Evolutionary conservation across 768 basidiomycete species (phyloP).

Genomic region (Solioccasus polychromus): DNA sequence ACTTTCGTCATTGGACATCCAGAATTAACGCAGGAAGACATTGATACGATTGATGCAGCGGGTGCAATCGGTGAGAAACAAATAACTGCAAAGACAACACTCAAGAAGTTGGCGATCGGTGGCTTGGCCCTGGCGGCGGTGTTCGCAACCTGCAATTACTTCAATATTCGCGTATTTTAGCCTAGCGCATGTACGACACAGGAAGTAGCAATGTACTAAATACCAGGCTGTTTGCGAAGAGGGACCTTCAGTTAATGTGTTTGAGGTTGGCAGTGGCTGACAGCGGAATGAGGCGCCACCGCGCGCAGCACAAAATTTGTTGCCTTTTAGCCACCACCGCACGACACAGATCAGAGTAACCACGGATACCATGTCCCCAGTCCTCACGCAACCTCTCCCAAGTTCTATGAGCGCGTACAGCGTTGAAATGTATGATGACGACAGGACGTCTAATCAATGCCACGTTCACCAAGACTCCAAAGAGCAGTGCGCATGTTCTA

Average conservation of each 20-base stretch:
- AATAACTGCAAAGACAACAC: too few species aligned
- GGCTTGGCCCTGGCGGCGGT: slow-evolving; percentile 7
- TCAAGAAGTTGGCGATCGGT: background rate
- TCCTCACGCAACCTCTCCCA: slow-evolving; percentile 27
- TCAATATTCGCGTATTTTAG: slow-evolving; percentile 2
- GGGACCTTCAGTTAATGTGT: too few species aligned
- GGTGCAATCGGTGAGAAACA: slow-evolving; percentile 35
- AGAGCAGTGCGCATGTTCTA: slow-evolving; percentile 19
- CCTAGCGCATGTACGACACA: too few species aligned
- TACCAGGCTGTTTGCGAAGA: too few species aligned
- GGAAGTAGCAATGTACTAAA: too few species aligned
- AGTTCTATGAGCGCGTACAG: slow-evolving; percentile 20
- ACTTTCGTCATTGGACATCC: too few species aligned
- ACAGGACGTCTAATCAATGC: slow-evolving; percentile 24
- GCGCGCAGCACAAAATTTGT: background rate
- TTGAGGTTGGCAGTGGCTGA: background rate
- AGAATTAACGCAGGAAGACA: slow-evolving; percentile 52
- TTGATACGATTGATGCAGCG: slow-evolving; percentile 54
- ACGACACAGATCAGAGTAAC: slow-evolving; percentile 7
- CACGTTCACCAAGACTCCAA: slow-evolving; percentile 19
- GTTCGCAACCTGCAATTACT: slow-evolving; percentile 11
- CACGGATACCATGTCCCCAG: slow-evolving; percentile 23
- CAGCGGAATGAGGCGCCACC: background rate
- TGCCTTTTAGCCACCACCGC: slow-evolving; percentile 4
- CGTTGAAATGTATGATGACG: slow-evolving; percentile 6